phyloP scores from a whole-genome alignment of 1,139 yeast genomes.

The Geotrichum citri-aurantii region DNA sequence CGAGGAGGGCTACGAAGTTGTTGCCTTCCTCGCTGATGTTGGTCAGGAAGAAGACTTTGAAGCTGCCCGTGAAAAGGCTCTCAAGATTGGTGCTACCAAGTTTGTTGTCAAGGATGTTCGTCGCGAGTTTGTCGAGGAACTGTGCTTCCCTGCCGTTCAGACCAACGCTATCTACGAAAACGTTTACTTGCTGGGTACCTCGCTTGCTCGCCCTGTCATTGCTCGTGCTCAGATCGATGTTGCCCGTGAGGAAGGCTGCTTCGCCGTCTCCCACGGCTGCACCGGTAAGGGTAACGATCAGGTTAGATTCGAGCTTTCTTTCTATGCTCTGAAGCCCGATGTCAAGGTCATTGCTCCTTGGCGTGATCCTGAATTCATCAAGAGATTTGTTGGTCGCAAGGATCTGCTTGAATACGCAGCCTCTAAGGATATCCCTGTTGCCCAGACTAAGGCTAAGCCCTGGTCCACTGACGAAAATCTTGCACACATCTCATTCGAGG shows the following conservation, averaged over 20 bases:
- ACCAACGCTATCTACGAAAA: constrained; percentile 96
- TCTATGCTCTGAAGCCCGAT: constrained; percentile 96
- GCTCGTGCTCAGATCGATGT: constrained; percentile 97
- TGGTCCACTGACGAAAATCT: constrained; percentile 99
- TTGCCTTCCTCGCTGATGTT: constrained; percentile 95
- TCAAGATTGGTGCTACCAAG: constrained; percentile 94
- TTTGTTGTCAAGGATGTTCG: constrained; percentile 92
- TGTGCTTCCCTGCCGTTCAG: constrained; percentile 94
- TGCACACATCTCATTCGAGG: constrained; percentile 98
- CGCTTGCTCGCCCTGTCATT: constrained; percentile 96
- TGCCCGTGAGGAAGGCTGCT: constrained; percentile 96
- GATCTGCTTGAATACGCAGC: constrained; percentile 93
- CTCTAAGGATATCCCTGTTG: constrained; percentile 82
- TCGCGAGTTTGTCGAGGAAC: constrained; percentile 88
- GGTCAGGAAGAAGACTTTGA: constrained; percentile 99
- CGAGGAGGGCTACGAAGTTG: constrained; percentile 96
- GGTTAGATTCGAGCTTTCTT: constrained; percentile 93
- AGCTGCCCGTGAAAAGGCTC: constrained; percentile 93
- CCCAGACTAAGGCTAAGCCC: constrained; percentile 97
- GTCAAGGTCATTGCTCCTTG: constrained; percentile 97
- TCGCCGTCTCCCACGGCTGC: constrained; percentile 97
- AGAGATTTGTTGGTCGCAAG: constrained; percentile 96
- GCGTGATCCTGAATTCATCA: constrained; percentile 94
- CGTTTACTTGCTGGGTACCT: constrained; percentile 91
- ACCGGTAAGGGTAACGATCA: constrained; percentile 99